A percentile compares a stretch with the other conserved stretches of the same genome.
Evolutionary conservation across 176 grass and related monocot genomes (phyloP).

Genomic region (Cenchrus americanus): DNA sequence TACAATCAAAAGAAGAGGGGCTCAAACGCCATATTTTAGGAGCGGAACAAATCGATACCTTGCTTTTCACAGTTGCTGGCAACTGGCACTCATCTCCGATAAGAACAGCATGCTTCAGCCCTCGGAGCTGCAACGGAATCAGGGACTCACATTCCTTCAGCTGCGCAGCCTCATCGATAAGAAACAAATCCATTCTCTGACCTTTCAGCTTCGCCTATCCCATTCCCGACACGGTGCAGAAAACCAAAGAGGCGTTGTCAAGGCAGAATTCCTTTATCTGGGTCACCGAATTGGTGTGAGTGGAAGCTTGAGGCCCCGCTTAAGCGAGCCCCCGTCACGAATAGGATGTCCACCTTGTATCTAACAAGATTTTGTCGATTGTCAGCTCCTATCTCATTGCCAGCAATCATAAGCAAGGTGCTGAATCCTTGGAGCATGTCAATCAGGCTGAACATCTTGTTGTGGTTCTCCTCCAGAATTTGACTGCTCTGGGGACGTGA

Average conservation of each 20-base stretch:
- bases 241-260: conserved; percentile 41
- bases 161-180: conserved; percentile 76
- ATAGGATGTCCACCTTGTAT: not conserved
- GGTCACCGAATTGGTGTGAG: not conserved
- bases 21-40: too few relatives aligned
- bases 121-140: conserved; percentile 50
- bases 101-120: conserved; percentile 54
- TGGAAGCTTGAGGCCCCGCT: conserved; percentile 29
- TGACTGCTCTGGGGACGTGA: conserved; percentile 37
- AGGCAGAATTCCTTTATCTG: conserved; percentile 34
- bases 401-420: conserved; percentile 27
- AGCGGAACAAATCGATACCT: conserved; percentile 32
- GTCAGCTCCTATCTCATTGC: not conserved
- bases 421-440: conserved; percentile 42
- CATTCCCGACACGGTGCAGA: conserved; percentile 65
- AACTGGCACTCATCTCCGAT: conserved; percentile 69
- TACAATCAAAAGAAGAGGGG: too few relatives aligned
- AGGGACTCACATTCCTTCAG: conserved; percentile 77
- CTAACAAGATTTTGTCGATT: not conserved
- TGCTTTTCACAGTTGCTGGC: conserved; percentile 65
- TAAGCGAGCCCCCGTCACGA: conserved; percentile 6
- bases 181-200: conserved; percentile 45
- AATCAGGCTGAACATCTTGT: conserved; percentile 36
- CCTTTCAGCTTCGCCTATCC: conserved; percentile 44
- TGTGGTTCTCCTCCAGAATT: conserved; percentile 36